Percentiles rank a stretch among this genome's conserved stretches.
Evolutionary conservation across 192 early-diverging fungal species (phyloP).

Genomic region (Thoreauomyces humboldtii): DNA sequence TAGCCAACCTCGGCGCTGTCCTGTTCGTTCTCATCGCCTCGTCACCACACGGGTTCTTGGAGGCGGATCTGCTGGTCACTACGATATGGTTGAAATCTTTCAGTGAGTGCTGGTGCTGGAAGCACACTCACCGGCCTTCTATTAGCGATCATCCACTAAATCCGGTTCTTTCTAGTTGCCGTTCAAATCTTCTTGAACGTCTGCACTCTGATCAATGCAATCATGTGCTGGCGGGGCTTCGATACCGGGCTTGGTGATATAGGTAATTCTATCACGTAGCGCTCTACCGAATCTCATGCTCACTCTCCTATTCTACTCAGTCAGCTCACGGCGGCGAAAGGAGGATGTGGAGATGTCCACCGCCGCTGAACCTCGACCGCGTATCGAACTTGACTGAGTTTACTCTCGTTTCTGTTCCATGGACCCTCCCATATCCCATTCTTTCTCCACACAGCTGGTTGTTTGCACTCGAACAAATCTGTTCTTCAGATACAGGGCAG

Average conservation of each 20-base stretch:
- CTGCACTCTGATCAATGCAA: constrained; percentile 14
- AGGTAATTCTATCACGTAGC: constrained; percentile 14
- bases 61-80: neutral
- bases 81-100: constrained; percentile 20
- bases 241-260: constrained; percentile 29
- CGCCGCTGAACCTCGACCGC: neutral
- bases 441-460: too few relatives aligned
- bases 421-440: too few relatives aligned
- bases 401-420: too few relatives aligned
- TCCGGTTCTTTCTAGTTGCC: too few relatives aligned
- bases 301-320: neutral
- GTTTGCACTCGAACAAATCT: too few relatives aligned
- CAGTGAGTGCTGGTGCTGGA: constrained; percentile 10
- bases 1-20: constrained; percentile 21
- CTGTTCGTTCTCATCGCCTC: constrained; percentile 18
- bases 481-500: too few relatives aligned
- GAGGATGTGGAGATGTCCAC: neutral
- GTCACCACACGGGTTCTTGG: neutral
- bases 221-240: constrained; percentile 27
- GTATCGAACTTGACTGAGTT: constrained; percentile 8
- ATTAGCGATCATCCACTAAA: too few relatives aligned
- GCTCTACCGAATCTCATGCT: neutral
- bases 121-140: too few relatives aligned
- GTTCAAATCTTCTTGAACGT: constrained; percentile 32
- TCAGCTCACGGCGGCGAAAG: neutral